Conservation (phyloP, 1,139 yeast species). For the Martiniozyma asiatica region DNA sequence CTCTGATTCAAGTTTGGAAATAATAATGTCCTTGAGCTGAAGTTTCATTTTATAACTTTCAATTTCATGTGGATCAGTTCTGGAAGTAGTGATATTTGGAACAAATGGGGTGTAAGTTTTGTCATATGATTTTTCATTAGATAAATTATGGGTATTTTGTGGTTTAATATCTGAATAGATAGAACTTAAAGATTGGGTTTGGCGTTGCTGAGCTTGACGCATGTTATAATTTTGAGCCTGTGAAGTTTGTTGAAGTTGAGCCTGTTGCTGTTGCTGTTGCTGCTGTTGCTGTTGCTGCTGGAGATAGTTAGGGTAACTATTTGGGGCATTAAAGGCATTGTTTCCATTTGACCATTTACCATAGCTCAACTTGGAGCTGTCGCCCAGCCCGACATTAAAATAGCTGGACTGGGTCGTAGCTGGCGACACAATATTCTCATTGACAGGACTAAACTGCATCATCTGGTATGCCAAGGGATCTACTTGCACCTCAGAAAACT, state of each 20-base stretch:
- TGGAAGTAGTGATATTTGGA: constrained; percentile 5
- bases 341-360: constrained; percentile 1
- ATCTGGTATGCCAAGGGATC: constrained; percentile 18
- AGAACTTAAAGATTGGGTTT: constrained; percentile 2
- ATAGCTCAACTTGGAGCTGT: background rate
- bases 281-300: constrained; percentile 8
- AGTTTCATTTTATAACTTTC: constrained; percentile 15
- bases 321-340: no score
- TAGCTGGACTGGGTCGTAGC: background rate
- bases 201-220: constrained; percentile 4
- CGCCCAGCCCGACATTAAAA: background rate
- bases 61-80: constrained; percentile 8
- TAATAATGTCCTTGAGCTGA: constrained; percentile 19
- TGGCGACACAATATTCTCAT: constrained; percentile 1
- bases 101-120: background rate
- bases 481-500: no score
- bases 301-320: constrained; percentile 4
- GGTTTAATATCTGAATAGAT: background rate
- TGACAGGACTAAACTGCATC: constrained; percentile 11
- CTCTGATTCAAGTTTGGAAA: constrained; percentile 19
- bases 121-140: background rate
- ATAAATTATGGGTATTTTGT: background rate
- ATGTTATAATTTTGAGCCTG: background rate
- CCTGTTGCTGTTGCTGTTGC: constrained; percentile 9
- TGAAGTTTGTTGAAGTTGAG: constrained; percentile 3